Evolutionary conservation across 2,329 filamentous ascomycete genomes (phyloP).

Genomic region (Acarospora socialis): DNA sequence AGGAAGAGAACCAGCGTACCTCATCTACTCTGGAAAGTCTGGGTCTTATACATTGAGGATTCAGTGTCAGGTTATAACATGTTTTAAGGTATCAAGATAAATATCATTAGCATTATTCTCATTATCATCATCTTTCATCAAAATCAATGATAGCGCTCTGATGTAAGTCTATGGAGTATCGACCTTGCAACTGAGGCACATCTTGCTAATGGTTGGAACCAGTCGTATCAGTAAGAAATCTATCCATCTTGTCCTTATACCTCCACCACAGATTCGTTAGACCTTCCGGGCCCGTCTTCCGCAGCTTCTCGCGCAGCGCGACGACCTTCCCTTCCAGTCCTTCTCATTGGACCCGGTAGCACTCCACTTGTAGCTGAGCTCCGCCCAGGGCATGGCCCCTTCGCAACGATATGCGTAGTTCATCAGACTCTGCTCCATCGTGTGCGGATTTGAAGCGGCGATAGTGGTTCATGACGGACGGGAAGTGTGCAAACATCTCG

Average conservation of each 20-base stretch:
- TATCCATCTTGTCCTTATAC: conserved; percentile 7
- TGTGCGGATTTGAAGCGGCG: conserved; percentile 22
- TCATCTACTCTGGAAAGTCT: too few species aligned
- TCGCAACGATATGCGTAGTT: conserved; percentile 26
- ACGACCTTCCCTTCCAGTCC: conserved; percentile 23
- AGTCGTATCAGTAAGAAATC: conserved; percentile 1
- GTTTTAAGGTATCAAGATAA: too few species aligned
- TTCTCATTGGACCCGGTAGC: conserved; percentile 26
- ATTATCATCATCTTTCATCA: too few species aligned
- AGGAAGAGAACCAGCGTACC: too few species aligned
- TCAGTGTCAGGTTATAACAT: too few species aligned
- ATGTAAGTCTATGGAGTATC: too few species aligned
- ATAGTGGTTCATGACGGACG: conserved; percentile 18
- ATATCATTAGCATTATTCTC: too few species aligned
- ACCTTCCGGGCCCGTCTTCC: conserved; percentile 23
- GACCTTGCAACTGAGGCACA: too few species aligned
- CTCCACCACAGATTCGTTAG: conserved; percentile 4
- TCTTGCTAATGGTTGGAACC: too few species aligned
- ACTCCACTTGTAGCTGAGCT: conserved; percentile 26
- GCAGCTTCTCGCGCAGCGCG: conserved; percentile 28
- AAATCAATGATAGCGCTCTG: too few species aligned
- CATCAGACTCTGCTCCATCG: conserved; percentile 26
- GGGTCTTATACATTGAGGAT: too few species aligned
- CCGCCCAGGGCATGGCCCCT: conserved; percentile 28
- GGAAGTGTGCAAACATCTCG: conserved; percentile 24